phyloP scores from a whole-genome alignment of 2,329 filamentous ascomycete species.

The Claviceps sp. region DNA sequence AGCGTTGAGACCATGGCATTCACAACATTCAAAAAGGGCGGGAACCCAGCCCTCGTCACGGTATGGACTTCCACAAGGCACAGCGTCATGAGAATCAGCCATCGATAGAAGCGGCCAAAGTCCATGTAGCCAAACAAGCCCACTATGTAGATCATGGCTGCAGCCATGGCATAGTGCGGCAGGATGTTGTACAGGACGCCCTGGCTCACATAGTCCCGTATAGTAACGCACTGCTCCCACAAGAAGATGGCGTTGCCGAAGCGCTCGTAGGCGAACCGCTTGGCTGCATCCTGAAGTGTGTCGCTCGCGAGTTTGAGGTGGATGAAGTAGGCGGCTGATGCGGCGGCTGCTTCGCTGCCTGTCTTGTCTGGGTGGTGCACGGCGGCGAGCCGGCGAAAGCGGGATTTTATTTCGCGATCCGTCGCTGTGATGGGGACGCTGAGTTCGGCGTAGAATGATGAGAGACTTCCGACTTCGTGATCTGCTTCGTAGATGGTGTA shows the following conservation, averaged over 20 bases:
- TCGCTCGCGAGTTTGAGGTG: conserved; percentile 75
- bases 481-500: conserved; percentile 93
- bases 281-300: conserved; percentile 61
- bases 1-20: conserved; percentile 30
- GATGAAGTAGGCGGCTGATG: conserved; percentile 48
- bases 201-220: conserved; percentile 57
- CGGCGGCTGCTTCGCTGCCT: conserved; percentile 20
- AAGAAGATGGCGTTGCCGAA: conserved; percentile 61
- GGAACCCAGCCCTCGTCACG: conserved; percentile 40
- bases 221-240: conserved; percentile 54
- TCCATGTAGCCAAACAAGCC: conserved; percentile 54
- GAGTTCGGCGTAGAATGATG: conserved; percentile 70
- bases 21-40: conserved; percentile 29
- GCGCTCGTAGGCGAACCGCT: conserved; percentile 78
- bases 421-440: conserved; percentile 54
- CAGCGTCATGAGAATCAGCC: conserved; percentile 41
- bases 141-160: conserved; percentile 45
- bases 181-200: conserved; percentile 47
- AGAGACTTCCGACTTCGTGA: conserved; percentile 56
- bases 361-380: conserved; percentile 78
- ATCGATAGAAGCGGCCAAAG: conserved; percentile 53
- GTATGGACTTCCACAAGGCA: conserved; percentile 43
- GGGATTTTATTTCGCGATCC: conserved; percentile 68
- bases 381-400: conserved; percentile 65
- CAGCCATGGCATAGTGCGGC: conserved; percentile 48